A percentile compares a stretch with the other conserved stretches of the same genome.
Conservation (phyloP, 495 filamentous ascomycete species). For the Penicillium chermesinum region DNA sequence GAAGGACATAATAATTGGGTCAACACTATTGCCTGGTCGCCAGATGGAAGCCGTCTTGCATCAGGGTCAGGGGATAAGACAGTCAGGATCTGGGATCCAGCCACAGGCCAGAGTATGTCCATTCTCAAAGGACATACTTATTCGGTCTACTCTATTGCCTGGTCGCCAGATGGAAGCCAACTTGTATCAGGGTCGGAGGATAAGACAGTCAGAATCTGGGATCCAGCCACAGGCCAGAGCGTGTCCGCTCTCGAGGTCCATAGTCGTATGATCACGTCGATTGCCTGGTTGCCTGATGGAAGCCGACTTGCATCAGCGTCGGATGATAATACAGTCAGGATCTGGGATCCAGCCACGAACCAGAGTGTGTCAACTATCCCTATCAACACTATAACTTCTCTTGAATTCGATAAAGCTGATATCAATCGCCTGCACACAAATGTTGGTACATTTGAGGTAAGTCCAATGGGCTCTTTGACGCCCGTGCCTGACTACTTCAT, state of each 20-base stretch:
- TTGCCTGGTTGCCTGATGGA: constrained; percentile 1
- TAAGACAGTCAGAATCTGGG: constrained; percentile 9
- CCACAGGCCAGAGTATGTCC: constrained; percentile 2
- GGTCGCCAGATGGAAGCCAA: constrained; percentile 12
- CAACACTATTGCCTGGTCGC: neutral
- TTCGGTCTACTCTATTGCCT: constrained; percentile 7
- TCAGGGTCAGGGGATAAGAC: constrained; percentile 7
- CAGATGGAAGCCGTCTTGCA: constrained; percentile 8
- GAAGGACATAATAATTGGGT: neutral
- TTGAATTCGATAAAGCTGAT: constrained; percentile 1
- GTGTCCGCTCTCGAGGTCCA: constrained; percentile 1
- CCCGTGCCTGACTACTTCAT: neutral
- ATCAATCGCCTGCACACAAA: constrained; percentile 1
- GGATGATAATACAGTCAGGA: neutral
- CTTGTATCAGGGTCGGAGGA: constrained; percentile 6
- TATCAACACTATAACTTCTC: neutral
- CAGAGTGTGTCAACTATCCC: neutral
- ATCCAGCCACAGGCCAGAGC: constrained; percentile 1
- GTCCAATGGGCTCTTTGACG: neutral
- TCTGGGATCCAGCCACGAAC: constrained; percentile 2
- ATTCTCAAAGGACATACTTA: constrained; percentile 7
- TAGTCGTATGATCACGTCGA: neutral
- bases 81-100: constrained; percentile 6
- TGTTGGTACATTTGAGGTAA: constrained; percentile 1
- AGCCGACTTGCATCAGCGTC: constrained; percentile 2